Evolutionary conservation across 2,329 filamentous ascomycete species (phyloP), one percentile per base, ranked within the genome.

Genomic region (Emmonsiellopsis sp.): DNA sequence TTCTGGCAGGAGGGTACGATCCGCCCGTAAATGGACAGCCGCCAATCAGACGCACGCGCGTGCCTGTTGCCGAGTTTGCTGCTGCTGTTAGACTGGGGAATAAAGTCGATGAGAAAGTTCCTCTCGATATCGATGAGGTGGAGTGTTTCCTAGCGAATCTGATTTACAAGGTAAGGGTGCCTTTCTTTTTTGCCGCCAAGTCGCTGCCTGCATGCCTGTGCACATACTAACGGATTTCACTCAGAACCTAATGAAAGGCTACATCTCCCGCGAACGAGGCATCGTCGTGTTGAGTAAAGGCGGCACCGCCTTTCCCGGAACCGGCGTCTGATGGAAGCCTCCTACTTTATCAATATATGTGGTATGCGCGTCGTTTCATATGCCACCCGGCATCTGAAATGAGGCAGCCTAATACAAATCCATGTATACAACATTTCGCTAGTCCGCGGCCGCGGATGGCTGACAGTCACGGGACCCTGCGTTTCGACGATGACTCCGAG

Each of bases 71-170:
- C 10, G 88, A 97, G 61, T 97, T 98, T 62, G 83, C 82, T 27
- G 87, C 89, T 6, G 94, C 89, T 6, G 81, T 97, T 55, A 84
- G 84, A 64, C 78, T 95, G 62, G 85, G 83, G 51, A 84, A 81
- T 59, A 76, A 78, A 53, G 67, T 69, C 2, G 65, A 73, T 59
- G 65, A 71, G 57, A 70, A 75, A 63, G 71, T 87, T 65, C 72
- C 77, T 36, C 76, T 94, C 36, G 93, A 96, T 62, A 78, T 81
- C 34, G 94, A 98, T 65, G 93, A 98, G 70, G 91, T 97, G 3
- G 94, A 98, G 70, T 98, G 93, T 68, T 74, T 96, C 62, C 67
- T 98, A 63, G 89, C 93, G 32, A 97, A 96, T 67, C 88, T 96
- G 81, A 95, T 98, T 57, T 98, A 97, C 77, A 98, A 97, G 83